phyloP scores from a whole-genome alignment of 805 yeast genomes.

The Spathaspora passalidarum region DNA sequence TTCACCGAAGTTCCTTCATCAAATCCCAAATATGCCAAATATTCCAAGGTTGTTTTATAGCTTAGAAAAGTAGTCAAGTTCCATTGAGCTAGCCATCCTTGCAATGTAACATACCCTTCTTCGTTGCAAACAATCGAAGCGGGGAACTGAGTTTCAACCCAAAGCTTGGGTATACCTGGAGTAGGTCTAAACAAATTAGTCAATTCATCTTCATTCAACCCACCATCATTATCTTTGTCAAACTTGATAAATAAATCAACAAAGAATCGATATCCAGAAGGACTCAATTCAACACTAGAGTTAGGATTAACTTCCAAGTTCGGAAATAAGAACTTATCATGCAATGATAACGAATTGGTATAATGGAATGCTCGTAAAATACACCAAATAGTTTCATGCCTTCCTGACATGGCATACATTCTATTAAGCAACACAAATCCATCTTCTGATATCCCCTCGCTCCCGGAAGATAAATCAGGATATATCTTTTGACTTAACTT shows the following conservation, averaged over 20 bases:
- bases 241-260: conserved; percentile 86
- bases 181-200: conserved; percentile 75
- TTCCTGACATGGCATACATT: conserved; percentile 82
- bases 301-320: conserved; percentile 67
- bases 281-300: conserved; percentile 87
- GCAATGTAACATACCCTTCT: conserved; percentile 83
- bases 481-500: conserved; percentile 30
- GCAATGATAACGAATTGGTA: conserved; percentile 85
- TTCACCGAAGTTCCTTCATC: conserved; percentile 45
- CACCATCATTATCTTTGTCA: conserved; percentile 97
- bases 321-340: conserved; percentile 78
- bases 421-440: conserved; percentile 80
- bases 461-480: conserved; percentile 14
- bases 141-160: conserved; percentile 88
- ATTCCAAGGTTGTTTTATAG: conserved; percentile 78
- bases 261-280: conserved; percentile 85
- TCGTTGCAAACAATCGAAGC: conserved; percentile 85
- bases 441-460: conserved; percentile 60
- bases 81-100: conserved; percentile 99
- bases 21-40: conserved; percentile 86
- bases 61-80: conserved; percentile 91
- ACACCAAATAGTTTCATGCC: conserved; percentile 98
- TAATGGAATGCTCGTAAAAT: conserved; percentile 84
- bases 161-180: conserved; percentile 85
- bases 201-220: conserved; percentile 74